phyloP scores from a whole-genome alignment of 768 basidiomycete genomes.

The Lyophyllum semitale region DNA sequence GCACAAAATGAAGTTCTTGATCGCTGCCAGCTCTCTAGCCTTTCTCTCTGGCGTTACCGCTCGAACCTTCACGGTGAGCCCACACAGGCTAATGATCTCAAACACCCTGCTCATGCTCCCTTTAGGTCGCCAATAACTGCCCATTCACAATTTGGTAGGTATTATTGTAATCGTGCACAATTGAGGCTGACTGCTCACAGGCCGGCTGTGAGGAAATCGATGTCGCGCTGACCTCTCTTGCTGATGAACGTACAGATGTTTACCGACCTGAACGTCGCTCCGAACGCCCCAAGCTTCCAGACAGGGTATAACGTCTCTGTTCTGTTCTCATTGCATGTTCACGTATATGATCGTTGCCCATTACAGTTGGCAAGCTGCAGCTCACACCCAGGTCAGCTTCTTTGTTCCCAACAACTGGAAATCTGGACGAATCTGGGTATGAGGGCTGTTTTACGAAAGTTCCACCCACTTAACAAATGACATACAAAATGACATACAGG shows the following conservation, averaged over 20 bases:
- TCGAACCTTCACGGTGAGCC: conserved; percentile 56
- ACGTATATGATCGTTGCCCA: neutral
- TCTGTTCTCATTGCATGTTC: neutral
- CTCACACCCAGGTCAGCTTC: conserved; percentile 44
- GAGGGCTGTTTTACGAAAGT: neutral
- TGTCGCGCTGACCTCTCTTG: neutral
- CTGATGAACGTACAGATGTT: conserved; percentile 44
- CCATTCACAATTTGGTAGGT: conserved; percentile 69
- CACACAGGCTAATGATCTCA: neutral
- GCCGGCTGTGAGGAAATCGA: conserved; percentile 35
- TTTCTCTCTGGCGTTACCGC: conserved; percentile 35
- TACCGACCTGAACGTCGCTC: conserved; percentile 56
- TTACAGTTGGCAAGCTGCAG: conserved; percentile 40
- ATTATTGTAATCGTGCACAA: neutral
- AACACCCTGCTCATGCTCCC: neutral
- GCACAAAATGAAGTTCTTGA: conserved; percentile 29
- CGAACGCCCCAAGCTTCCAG: conserved; percentile 40
- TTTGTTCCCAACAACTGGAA: conserved; percentile 65
- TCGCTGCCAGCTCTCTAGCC: conserved; percentile 16
- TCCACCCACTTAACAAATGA: neutral
- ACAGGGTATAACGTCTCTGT: conserved; percentile 50
- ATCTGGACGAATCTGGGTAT: conserved; percentile 64
- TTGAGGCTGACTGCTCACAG: conserved; percentile 18
- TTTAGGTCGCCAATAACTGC: conserved; percentile 57
- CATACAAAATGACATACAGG: too few relatives aligned